Conservation (phyloP, 2,329 filamentous ascomycete genomes). For the Fusarium sororula region DNA sequence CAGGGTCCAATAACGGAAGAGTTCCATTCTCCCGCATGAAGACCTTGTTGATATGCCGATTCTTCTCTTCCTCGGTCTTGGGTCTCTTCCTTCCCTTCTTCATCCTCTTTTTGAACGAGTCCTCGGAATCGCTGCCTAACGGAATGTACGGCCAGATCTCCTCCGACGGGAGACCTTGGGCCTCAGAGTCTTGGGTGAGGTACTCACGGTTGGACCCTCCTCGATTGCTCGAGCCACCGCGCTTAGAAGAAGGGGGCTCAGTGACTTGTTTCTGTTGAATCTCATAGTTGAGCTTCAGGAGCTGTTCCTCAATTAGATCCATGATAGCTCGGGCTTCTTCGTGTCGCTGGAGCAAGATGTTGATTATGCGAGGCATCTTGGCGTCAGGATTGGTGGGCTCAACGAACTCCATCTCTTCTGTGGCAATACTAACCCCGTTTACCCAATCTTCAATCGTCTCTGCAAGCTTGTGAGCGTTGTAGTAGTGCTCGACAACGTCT, state of each 20-base stretch:
- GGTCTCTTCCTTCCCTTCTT: background rate
- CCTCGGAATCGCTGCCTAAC: background rate
- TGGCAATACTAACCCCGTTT: background rate
- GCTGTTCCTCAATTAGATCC: background rate
- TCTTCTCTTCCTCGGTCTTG: constrained; percentile 3
- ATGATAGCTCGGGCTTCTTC: background rate
- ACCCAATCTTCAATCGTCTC: background rate
- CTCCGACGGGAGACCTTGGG: fast-evolving
- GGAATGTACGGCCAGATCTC: background rate
- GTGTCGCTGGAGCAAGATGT: background rate
- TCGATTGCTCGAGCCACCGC: background rate
- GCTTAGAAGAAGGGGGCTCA: background rate
- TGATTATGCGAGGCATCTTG: background rate
- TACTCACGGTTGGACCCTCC: background rate
- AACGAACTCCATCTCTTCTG: background rate
- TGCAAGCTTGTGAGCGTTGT: no score
- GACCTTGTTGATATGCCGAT: constrained; percentile 9
- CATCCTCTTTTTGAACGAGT: background rate
- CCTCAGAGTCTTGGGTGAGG: background rate
- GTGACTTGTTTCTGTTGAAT: background rate
- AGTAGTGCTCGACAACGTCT: background rate
- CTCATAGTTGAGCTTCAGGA: background rate
- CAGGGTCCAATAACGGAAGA: background rate
- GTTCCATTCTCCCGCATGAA: background rate
- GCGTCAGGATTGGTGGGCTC: background rate